These are phyloP conservation scores for Rhododendron ferrugineum DNA, from an alignment of 148 eudicot species.

Conservation along the genomic window DNA sequence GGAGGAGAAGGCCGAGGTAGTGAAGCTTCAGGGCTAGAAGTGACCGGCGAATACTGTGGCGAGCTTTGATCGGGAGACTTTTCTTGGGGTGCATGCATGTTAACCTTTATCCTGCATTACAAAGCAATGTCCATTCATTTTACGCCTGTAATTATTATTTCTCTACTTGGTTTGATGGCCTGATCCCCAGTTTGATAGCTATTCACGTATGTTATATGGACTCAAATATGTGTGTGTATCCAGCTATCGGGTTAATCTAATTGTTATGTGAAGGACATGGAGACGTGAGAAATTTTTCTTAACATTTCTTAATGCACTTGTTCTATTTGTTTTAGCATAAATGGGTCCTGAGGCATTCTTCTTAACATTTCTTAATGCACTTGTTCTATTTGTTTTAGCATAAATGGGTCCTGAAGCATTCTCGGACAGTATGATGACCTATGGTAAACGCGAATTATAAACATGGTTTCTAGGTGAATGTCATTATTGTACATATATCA, in stretches of 20 bases:
- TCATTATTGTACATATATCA: neutral
- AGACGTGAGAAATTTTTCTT: neutral
- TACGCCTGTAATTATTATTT: neutral
- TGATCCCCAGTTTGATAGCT: no score
- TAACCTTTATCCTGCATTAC: constrained; percentile 79
- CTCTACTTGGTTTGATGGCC: neutral
- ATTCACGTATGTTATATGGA: neutral
- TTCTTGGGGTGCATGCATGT: constrained; percentile 81
- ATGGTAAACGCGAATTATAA: neutral
- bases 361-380: neutral
- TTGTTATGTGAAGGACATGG: neutral
- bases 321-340: neutral
- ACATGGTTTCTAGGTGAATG: neutral
- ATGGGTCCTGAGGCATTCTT: neutral
- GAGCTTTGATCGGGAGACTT: constrained; percentile 35
- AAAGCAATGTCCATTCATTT: neutral
- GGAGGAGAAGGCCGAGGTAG: neutral
- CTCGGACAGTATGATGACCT: neutral
- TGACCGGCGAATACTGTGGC: constrained; percentile 16
- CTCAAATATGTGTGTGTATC: neutral
- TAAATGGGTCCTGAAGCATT: neutral
- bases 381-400: neutral
- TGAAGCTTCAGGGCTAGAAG: constrained; percentile 14
- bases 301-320: neutral
- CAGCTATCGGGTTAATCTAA: neutral